Conservation (phyloP, 768 basidiomycete genomes). For the Crepidotus variabilis region DNA sequence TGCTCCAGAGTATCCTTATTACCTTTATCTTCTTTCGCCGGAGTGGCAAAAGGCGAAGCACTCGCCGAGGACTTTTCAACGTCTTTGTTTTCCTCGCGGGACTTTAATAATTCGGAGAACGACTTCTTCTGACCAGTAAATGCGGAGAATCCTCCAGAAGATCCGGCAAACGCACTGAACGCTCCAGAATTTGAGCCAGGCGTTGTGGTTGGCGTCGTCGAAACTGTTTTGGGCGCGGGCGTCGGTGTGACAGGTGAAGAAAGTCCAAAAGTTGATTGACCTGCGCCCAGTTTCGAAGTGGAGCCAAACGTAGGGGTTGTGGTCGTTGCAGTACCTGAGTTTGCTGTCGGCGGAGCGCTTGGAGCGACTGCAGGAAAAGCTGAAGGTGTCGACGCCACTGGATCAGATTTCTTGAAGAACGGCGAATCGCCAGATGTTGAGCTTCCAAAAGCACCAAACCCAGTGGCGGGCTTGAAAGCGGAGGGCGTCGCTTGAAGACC, state of each 20-base stretch:
- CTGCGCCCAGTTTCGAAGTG: conserved; percentile 30
- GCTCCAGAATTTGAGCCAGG: conserved; percentile 32
- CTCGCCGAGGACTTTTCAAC: conserved; percentile 5
- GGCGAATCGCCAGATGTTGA: conserved; percentile 43
- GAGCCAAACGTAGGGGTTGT: conserved; percentile 35
- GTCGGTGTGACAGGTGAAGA: conserved; percentile 22
- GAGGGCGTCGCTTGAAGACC: conserved; percentile 23
- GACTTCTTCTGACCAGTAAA: conserved; percentile 43
- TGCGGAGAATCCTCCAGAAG: conserved; percentile 37
- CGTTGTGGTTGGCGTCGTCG: conserved; percentile 22
- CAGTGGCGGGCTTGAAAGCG: conserved; percentile 33
- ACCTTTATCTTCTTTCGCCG: background rate
- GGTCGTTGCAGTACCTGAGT: conserved; percentile 14
- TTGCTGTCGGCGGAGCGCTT: conserved; percentile 16
- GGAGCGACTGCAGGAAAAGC: conserved; percentile 29
- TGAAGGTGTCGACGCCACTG: conserved; percentile 30
- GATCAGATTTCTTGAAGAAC: conserved; percentile 42
- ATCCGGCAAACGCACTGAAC: conserved; percentile 50
- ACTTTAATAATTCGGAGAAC: conserved; percentile 55
- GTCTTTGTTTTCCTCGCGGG: conserved; percentile 16
- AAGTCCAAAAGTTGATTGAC: conserved; percentile 28
- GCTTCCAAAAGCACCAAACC: conserved; percentile 47
- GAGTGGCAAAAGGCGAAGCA: background rate
- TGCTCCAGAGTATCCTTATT: conserved; percentile 4
- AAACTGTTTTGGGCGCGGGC: background rate